Conservation (phyloP, 345 rosid genomes). For the Draba incana region DNA sequence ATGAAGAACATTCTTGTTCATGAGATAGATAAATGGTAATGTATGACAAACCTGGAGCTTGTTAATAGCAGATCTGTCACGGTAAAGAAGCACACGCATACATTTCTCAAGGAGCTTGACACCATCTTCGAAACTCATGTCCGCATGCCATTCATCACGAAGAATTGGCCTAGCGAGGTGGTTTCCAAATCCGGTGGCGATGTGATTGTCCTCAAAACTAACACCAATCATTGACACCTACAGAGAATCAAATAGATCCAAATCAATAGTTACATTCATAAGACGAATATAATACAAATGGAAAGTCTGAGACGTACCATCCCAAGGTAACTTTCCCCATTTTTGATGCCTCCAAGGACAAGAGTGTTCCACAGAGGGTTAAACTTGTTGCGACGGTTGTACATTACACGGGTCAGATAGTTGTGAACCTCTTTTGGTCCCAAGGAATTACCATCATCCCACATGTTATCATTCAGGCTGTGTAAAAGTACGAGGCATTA, state of each 20-base stretch:
- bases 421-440: constrained; percentile 99
- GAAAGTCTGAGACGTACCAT: constrained; percentile 52
- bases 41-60: constrained; percentile 80
- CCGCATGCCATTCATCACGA: constrained; percentile 90
- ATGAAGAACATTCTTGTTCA: neutral
- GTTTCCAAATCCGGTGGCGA: constrained; percentile 97
- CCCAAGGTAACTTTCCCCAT: constrained; percentile 93
- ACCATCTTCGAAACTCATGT: constrained; percentile 92
- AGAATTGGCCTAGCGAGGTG: constrained; percentile 97
- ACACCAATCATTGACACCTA: constrained; percentile 97
- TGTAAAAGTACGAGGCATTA: constrained; percentile 30
- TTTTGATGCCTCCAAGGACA: constrained; percentile 94
- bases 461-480: constrained; percentile 96
- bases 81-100: constrained; percentile 96
- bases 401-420: constrained; percentile 92
- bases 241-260: constrained; percentile 20
- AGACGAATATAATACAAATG: neutral
- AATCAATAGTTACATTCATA: constrained; percentile 20
- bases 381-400: constrained; percentile 94
- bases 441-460: constrained; percentile 99
- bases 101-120: constrained; percentile 92
- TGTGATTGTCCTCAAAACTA: constrained; percentile 86
- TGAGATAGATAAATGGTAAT: neutral
- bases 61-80: constrained; percentile 95
- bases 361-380: constrained; percentile 97